phyloP scores from a whole-genome alignment of 1,284 basidiomycete genomes.

The Ceratobasidium sp. region DNA sequence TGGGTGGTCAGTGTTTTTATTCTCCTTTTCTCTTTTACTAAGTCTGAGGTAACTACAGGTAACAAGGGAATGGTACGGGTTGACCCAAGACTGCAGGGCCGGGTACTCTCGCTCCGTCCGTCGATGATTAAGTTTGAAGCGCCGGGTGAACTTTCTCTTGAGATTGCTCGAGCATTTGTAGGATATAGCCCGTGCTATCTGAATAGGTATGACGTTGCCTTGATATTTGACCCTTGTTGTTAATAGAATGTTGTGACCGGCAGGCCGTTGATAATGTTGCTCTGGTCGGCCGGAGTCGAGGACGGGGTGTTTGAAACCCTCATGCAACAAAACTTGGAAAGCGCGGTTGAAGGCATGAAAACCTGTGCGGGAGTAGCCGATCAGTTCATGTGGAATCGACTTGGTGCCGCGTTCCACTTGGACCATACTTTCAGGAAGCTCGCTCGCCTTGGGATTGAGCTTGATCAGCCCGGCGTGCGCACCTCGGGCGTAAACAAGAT shows the following conservation, averaged over 20 bases:
- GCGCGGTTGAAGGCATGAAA: conserved; percentile 44
- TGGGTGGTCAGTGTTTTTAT: conserved; percentile 64
- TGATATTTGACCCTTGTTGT: conserved; percentile 52
- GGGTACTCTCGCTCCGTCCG: conserved; percentile 65
- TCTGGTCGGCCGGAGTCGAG: conserved; percentile 16
- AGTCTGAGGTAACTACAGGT: too few species aligned
- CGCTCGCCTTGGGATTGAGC: conserved; percentile 56
- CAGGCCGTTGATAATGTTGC: conserved; percentile 26
- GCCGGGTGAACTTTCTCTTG: conserved; percentile 57
- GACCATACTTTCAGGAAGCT: conserved; percentile 60
- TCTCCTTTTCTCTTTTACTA: neutral
- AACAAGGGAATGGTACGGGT: conserved; percentile 73
- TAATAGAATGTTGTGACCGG: conserved; percentile 61
- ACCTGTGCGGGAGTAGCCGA: conserved; percentile 54
- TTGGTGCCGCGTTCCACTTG: conserved; percentile 62
- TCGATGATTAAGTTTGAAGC: conserved; percentile 79
- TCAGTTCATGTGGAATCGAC: conserved; percentile 46
- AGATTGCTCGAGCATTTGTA: conserved; percentile 70
- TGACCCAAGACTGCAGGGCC: conserved; percentile 58
- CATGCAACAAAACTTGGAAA: conserved; percentile 58
- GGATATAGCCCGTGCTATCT: conserved; percentile 64
- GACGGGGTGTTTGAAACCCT: conserved; percentile 15
- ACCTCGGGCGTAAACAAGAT: conserved; percentile 60
- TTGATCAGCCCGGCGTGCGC: conserved; percentile 59
- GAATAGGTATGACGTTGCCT: conserved; percentile 61